Evolutionary conservation across 495 filamentous ascomycete genomes (phyloP).

Genomic region (Chaetomidium leptoderma): DNA sequence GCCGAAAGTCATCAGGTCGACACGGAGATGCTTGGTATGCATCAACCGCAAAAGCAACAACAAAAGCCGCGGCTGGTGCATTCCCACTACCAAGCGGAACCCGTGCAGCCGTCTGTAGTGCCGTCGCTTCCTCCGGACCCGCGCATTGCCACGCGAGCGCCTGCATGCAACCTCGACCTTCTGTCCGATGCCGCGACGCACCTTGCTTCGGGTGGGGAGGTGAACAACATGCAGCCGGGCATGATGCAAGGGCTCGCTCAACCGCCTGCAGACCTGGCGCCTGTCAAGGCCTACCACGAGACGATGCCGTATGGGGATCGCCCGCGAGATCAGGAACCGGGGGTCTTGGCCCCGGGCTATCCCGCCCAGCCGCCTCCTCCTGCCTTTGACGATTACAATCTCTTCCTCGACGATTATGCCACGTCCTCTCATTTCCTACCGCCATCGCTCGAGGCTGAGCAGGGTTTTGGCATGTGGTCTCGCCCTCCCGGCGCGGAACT

Average conservation of each 20-base stretch:
- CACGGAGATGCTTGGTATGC: slow-evolving; percentile 43
- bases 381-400: slow-evolving; percentile 45
- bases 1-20: slow-evolving; percentile 42
- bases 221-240: slow-evolving; percentile 42
- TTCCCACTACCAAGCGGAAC: slow-evolving; percentile 35
- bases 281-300: slow-evolving; percentile 47
- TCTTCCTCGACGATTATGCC: slow-evolving; percentile 51
- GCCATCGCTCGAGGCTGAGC: slow-evolving; percentile 46
- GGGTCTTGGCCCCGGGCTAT: slow-evolving; percentile 37
- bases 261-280: slow-evolving; percentile 34
- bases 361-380: slow-evolving; percentile 37
- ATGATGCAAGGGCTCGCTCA: slow-evolving; percentile 43
- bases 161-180: slow-evolving; percentile 49
- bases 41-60: slow-evolving; percentile 30
- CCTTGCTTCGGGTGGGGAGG: slow-evolving; percentile 47
- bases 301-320: slow-evolving; percentile 42
- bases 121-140: slow-evolving; percentile 40
- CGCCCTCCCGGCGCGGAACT: slow-evolving; percentile 35
- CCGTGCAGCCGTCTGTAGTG: slow-evolving; percentile 36
- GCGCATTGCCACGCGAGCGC: slow-evolving; percentile 39
- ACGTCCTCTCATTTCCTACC: slow-evolving; percentile 47
- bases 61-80: slow-evolving; percentile 18
- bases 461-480: slow-evolving; percentile 43
- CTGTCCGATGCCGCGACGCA: slow-evolving; percentile 51
- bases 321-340: slow-evolving; percentile 39